Evolutionary conservation across 495 filamentous ascomycete genomes (phyloP), one percentile per base, ranked within the genome.

Genomic region (Penicillium desertorum): DNA sequence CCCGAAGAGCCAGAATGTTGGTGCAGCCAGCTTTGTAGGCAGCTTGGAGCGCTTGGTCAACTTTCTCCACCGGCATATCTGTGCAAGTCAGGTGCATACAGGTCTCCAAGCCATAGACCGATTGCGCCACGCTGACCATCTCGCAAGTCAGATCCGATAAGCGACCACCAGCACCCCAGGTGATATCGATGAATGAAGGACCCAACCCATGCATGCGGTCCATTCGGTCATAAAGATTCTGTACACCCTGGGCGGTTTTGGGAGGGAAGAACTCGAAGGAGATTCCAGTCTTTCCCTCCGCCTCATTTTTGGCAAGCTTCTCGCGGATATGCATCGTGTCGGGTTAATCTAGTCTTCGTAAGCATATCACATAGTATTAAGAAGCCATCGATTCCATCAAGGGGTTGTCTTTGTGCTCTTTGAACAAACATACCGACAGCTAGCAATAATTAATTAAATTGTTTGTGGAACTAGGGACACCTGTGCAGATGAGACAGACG

Each of bases 241-340:
- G 95, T 9, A 99, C 93, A 82, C 95, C 95, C 81, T 87, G 71
- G 1, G 94, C 93, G 1, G 95, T 99, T 77, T 99, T 99, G n/a
- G 95, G 95, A 45, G 95, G 93, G 75, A 98, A 99, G 81, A 96
- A 99, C 76, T 99, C 95, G 72, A 99, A 99, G 29, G 95, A 98
- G 81, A 97, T 96, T 53, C 89, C 90, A 46, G 92, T 87, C 61
- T 85, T 82, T 68, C 84, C 83, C 58, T 87, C 82, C 58, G 79
- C 78, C 65, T 90, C 81, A 76, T 90, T 88, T 65, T 93, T 89
- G 59, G 88, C 82, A 61, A 99, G 80, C 82, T 96, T 97, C 59
- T 95, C 88, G 54, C 83, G 88, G 81, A 99, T 92, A 79, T 98
- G 95, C 86, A 88, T 88, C 45, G 52, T 78, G 68, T 47, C 47